These are phyloP conservation scores for Cutaneotrichosporon mucoides DNA, from an alignment of 1,284 basidiomycete genomes.

Conservation along the genomic window DNA sequence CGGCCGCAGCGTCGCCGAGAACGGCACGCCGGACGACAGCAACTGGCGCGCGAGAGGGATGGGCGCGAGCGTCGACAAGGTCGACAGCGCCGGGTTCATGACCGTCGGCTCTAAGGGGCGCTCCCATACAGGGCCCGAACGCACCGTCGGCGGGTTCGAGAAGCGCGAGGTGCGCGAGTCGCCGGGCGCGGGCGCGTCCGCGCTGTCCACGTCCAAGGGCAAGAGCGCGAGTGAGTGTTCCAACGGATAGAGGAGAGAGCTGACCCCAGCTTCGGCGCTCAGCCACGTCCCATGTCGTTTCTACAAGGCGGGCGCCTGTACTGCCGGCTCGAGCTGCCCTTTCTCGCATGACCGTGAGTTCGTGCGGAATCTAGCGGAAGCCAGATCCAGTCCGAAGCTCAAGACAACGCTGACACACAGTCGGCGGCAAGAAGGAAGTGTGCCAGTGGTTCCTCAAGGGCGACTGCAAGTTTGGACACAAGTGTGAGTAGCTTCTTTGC, in stretches of 20 bases:
- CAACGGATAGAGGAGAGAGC: background rate
- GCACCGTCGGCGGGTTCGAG: slow-evolving; percentile 36
- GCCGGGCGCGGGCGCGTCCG: slow-evolving; percentile 4
- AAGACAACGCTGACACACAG: slow-evolving; percentile 35
- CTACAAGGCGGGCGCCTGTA: slow-evolving; percentile 89
- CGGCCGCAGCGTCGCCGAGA: slow-evolving; percentile 10
- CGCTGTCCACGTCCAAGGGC: slow-evolving; percentile 18
- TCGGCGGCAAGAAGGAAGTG: slow-evolving; percentile 79
- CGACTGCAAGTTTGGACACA: slow-evolving; percentile 97
- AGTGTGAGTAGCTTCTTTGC: slow-evolving; percentile 56
- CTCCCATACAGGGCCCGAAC: slow-evolving; percentile 20
- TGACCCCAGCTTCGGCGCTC: slow-evolving; percentile 48
- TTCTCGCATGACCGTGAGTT: slow-evolving; percentile 69
- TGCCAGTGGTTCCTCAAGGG: slow-evolving; percentile 84
- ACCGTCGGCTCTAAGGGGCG: slow-evolving; percentile 9
- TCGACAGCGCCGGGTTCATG: background rate
- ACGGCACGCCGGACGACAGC: slow-evolving; percentile 20
- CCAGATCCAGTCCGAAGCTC: too few relatives aligned
- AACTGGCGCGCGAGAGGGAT: slow-evolving; percentile 28
- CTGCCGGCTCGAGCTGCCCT: slow-evolving; percentile 89
- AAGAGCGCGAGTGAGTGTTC: slow-evolving; percentile 6
- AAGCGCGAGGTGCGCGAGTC: slow-evolving; percentile 27
- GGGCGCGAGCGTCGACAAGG: slow-evolving; percentile 11
- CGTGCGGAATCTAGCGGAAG: background rate
- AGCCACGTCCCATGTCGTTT: slow-evolving; percentile 98